Conservation (phyloP, 139 green algal species). For the Eudorina sp. region DNA sequence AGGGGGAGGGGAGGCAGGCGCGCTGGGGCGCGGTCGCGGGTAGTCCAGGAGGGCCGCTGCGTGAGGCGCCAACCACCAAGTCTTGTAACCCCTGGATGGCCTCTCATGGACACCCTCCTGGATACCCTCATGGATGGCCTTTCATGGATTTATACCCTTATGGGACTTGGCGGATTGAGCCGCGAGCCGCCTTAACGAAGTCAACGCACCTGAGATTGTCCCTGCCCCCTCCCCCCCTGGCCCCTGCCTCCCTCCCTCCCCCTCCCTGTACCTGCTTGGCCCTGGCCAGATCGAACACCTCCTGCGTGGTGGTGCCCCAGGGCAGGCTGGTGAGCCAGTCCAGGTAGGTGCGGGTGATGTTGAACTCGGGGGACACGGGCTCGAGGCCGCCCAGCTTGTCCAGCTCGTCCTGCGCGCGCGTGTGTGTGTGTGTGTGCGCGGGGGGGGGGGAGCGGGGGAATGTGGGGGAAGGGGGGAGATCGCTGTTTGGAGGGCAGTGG, state of each 20-base stretch:
- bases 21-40: too few species aligned
- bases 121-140: too few species aligned
- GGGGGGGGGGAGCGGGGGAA: not conserved
- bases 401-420: conserved; percentile 83
- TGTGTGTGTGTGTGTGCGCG: not conserved
- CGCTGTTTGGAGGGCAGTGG: too few species aligned
- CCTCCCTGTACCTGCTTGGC: conserved; percentile 75
- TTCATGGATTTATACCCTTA: too few species aligned
- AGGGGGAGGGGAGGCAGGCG: not conserved
- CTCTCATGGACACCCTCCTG: too few species aligned
- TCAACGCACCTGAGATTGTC: not conserved
- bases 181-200: too few species aligned
- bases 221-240: not conserved
- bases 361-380: conserved; percentile 93
- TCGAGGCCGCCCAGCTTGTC: conserved; percentile 93
- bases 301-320: conserved; percentile 85
- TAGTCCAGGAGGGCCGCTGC: too few species aligned
- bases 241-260: not conserved
- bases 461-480: not conserved
- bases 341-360: conserved; percentile 95
- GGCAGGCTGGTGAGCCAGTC: conserved; percentile 97
- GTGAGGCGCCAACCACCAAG: too few species aligned
- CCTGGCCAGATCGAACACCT: conserved; percentile 89
- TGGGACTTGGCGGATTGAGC: too few species aligned
- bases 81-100: too few species aligned